Evolutionary conservation across 2,329 filamentous ascomycete species (phyloP), one percentile per base, ranked within the genome.

Genomic region (Colletotrichum sp.): DNA sequence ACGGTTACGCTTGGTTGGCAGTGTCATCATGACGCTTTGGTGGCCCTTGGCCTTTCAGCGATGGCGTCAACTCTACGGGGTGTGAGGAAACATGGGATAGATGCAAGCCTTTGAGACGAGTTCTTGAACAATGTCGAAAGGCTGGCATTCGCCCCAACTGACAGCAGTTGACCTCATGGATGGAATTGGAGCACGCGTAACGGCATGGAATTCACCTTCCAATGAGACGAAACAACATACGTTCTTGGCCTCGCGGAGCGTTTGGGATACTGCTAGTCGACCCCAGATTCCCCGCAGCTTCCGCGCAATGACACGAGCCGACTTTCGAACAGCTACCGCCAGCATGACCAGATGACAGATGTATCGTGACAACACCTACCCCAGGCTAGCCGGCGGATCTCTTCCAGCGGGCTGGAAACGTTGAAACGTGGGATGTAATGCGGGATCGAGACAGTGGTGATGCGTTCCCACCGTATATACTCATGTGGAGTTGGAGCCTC

Each of bases 21-120:
- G 16, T 52, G 70, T 76, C 73, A 76, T 76, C 21, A 73, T 76
- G 73, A 76, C 73, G 73, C 57, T 44, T 32, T 6, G 8, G n/a
- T 28, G 21, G 16, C 21, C 28, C 64, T 73, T 72, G 70, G 69
- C 73, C 30, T 34, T 5, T 13, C 39, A 16, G n/a, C 15, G 63
- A 21, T n/a, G 57, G 21, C 39, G 15, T 30, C 52, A 26, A 57
- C 7, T 30, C 15, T 24, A 52, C n/a, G 49, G 44, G 5, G 24
- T 24, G n/a, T n/a, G 30, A 59, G 65, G n/a, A 44, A 24, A n/a
- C 15, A 34, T 67, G 28, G 7, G 64, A 18, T 15, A 30, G 39
- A 32, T 30, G 12, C 24, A 39, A 24, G n/a, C 10, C 44, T 13
- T 52, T 2, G n/a, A 52, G n/a, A 21, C 18, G 44, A 16, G 24